These are phyloP conservation scores for Heteromeles arbutifolia DNA, from an alignment of 306 rosid species.

Conservation along the genomic window DNA sequence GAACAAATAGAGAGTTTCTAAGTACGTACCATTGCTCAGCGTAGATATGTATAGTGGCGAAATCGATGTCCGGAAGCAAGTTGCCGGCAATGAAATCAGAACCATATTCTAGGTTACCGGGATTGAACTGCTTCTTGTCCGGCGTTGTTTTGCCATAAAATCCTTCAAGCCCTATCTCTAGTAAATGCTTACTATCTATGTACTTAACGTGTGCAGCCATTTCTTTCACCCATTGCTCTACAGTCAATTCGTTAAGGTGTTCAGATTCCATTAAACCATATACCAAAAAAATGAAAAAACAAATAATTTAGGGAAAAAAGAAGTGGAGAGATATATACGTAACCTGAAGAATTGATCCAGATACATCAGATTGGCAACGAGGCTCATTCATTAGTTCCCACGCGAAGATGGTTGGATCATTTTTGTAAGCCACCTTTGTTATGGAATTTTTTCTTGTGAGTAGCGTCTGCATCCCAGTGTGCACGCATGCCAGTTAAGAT, in stretches of 20 bases:
- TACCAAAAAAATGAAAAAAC: too few relatives aligned
- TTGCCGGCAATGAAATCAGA: conserved; percentile 41
- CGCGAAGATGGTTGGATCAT: conserved; percentile 47
- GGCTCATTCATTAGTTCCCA: conserved; percentile 69
- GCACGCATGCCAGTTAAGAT: too few relatives aligned
- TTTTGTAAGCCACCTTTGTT: background rate
- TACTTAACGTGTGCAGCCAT: conserved; percentile 51
- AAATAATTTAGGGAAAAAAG: too few relatives aligned
- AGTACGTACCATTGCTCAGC: conserved; percentile 44
- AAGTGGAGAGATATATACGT: background rate
- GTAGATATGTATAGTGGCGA: conserved; percentile 53
- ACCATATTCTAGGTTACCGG: conserved; percentile 40
- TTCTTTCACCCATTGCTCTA: conserved; percentile 58
- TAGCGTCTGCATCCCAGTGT: too few relatives aligned
- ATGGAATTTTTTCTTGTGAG: too few relatives aligned
- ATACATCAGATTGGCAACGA: conserved; percentile 38
- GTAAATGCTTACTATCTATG: conserved; percentile 39
- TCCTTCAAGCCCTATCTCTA: conserved; percentile 67
- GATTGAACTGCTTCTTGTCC: conserved; percentile 44
- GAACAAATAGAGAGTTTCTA: background rate
- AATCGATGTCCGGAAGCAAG: conserved; percentile 40
- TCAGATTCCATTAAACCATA: too few relatives aligned
- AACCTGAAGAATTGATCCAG: conserved; percentile 32
- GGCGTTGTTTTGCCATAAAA: conserved; percentile 49
- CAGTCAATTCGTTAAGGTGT: too few relatives aligned